phyloP scores from a whole-genome alignment of 2,329 filamentous ascomycete species.

The Colletotrichum sp. region DNA sequence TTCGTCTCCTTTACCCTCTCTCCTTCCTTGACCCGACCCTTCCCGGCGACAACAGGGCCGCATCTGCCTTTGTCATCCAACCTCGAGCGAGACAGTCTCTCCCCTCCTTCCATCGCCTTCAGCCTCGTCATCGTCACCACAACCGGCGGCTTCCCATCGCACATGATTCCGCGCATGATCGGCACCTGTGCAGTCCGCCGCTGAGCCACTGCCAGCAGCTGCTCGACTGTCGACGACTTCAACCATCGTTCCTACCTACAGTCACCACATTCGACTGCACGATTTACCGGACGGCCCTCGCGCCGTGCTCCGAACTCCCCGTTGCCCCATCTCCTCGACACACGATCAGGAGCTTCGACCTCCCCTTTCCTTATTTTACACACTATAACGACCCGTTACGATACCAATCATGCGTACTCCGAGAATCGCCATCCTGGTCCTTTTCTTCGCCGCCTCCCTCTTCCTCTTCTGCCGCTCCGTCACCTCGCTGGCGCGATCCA shows the following conservation, averaged over 20 bases:
- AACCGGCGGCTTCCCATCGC: not conserved
- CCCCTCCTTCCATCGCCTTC: not conserved
- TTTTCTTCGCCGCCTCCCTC: constrained; percentile 58
- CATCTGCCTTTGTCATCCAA: not conserved
- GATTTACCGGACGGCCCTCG: not conserved
- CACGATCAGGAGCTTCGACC: not conserved
- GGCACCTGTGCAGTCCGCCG: constrained; percentile 4
- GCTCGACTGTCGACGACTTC: not conserved
- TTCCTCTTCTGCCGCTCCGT: constrained; percentile 61
- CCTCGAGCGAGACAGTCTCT: not conserved
- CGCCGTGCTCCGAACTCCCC: not conserved
- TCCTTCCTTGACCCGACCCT: not conserved
- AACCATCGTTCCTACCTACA: not conserved
- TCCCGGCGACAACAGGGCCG: not conserved
- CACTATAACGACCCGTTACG: constrained; percentile 4
- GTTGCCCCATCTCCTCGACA: not conserved
- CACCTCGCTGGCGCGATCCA: constrained; percentile 38
- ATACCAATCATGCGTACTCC: constrained; percentile 55
- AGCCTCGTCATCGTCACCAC: not conserved
- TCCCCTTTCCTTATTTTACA: not conserved
- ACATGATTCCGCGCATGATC: constrained; percentile 14
- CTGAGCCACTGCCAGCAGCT: constrained; percentile 16
- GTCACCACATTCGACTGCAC: not conserved
- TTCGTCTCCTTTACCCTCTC: not conserved
- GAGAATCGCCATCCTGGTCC: constrained; percentile 56